phyloP scores from a whole-genome alignment of 1,284 basidiomycete species.

The Cystobasidium sp. region DNA sequence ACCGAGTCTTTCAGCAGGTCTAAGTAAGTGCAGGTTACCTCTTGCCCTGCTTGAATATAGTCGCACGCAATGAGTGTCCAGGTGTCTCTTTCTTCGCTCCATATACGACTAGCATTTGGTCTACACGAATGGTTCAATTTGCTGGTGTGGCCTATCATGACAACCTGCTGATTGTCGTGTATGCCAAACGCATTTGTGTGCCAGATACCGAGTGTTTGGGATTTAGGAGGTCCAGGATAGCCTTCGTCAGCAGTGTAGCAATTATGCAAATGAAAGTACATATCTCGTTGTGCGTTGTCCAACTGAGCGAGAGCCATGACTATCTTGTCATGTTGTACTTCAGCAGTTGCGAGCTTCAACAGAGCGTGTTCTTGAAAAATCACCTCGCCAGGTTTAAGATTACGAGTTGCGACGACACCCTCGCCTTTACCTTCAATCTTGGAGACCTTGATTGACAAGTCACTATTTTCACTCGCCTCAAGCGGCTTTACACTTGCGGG shows the following conservation, averaged over 20 bases:
- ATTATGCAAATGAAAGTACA: not conserved
- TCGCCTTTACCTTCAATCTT: slow-evolving; percentile 15
- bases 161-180: not conserved
- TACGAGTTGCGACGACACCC: slow-evolving; percentile 9
- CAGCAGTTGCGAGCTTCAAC: not conserved
- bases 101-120: slow-evolving; percentile 2
- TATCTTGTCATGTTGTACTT: not conserved
- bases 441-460: not conserved
- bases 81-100: not conserved
- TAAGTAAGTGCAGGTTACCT: slow-evolving; percentile 16
- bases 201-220: slow-evolving; percentile 18
- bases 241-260: slow-evolving; percentile 11
- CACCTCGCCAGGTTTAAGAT: slow-evolving; percentile 3
- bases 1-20: not conserved
- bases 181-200: slow-evolving; percentile 6
- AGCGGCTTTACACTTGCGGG: not conserved
- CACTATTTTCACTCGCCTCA: not conserved
- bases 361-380: not conserved
- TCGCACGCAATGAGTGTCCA: not conserved
- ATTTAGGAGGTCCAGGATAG: not conserved
- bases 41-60: slow-evolving; percentile 29
- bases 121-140: slow-evolving; percentile 27
- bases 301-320: slow-evolving; percentile 12
- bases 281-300: not conserved
- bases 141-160: not conserved